Percentiles rank a stretch among this genome's conserved stretches.
phyloP scores from a whole-genome alignment of 495 filamentous ascomycete species.

The Talaromyces liani region DNA sequence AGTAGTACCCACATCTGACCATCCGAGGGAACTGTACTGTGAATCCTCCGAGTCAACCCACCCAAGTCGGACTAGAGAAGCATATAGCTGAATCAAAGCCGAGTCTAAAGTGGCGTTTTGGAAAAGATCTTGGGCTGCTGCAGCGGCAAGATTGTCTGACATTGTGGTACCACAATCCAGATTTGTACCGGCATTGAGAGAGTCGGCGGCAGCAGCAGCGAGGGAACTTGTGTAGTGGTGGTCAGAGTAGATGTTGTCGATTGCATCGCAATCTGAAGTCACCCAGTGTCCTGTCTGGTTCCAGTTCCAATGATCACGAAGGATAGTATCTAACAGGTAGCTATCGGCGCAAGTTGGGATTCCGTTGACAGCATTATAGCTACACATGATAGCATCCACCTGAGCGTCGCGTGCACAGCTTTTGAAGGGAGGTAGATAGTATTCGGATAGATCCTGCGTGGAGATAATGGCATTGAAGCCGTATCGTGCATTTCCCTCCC shows the following conservation, averaged over 20 bases:
- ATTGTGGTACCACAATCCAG: conserved; percentile 45
- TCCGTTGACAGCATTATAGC: conserved; percentile 48
- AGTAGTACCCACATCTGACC: conserved; percentile 37
- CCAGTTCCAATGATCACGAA: conserved; percentile 45
- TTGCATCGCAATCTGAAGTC: conserved; percentile 44
- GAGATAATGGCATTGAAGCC: conserved; percentile 41
- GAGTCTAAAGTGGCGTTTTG: conserved; percentile 32
- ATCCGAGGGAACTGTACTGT: conserved; percentile 32
- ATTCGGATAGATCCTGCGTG: conserved; percentile 43
- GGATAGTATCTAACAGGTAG: conserved; percentile 42
- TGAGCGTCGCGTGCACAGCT: conserved; percentile 42
- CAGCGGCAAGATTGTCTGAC: conserved; percentile 35
- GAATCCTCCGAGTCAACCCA: conserved; percentile 42
- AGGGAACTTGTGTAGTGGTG: conserved; percentile 39
- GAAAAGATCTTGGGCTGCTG: conserved; percentile 34
- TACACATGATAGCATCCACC: conserved; percentile 47
- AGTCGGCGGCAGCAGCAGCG: conserved; percentile 37
- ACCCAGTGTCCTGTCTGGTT: conserved; percentile 40
- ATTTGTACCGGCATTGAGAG: conserved; percentile 48
- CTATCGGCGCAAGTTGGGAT: conserved; percentile 44
- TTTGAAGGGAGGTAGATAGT: conserved; percentile 44
- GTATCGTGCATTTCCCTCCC: conserved; percentile 37
- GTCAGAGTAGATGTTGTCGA: conserved; percentile 39
- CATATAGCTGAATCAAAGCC: conserved; percentile 41
- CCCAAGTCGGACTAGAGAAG: conserved; percentile 42